Conservation (phyloP, 192 early-diverging fungal species). For the Coemansia sp. region DNA sequence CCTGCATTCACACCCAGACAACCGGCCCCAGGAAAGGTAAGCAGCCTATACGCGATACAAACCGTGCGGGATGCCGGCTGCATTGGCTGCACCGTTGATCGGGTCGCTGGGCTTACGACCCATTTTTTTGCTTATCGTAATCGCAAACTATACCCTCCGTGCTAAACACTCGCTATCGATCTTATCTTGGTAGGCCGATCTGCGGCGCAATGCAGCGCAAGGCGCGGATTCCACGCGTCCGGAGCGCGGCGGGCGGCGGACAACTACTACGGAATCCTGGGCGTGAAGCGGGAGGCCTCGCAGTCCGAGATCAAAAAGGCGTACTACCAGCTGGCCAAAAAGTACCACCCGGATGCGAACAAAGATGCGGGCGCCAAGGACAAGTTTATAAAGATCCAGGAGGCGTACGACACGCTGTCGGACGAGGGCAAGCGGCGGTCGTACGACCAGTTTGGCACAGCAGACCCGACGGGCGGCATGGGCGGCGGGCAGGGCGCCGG, state of each 20-base stretch:
- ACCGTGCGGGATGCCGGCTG: background rate
- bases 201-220: background rate
- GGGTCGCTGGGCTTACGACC: too few species aligned
- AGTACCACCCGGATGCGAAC: slow-evolving; percentile 98
- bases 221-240: slow-evolving; percentile 38
- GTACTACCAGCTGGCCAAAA: slow-evolving; percentile 93
- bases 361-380: slow-evolving; percentile 88
- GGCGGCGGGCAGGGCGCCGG: slow-evolving; percentile 49
- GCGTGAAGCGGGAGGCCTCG: slow-evolving; percentile 73
- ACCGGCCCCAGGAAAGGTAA: background rate
- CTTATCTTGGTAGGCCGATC: background rate
- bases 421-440: slow-evolving; percentile 87
- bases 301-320: slow-evolving; percentile 92
- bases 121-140: background rate
- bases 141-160: too few species aligned
- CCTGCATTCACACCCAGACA: background rate
- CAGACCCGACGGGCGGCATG: slow-evolving; percentile 41
- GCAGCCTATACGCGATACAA: background rate
- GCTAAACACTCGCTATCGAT: background rate
- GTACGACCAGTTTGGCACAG: slow-evolving; percentile 89
- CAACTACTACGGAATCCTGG: slow-evolving; percentile 84
- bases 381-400: slow-evolving; percentile 96
- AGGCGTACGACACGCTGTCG: slow-evolving; percentile 93
- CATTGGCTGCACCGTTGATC: too few species aligned
- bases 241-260: slow-evolving; percentile 37